These are phyloP conservation scores for Ophiostoma sp. DNA, from an alignment of 2,329 filamentous ascomycete species.

Conservation along the genomic window DNA sequence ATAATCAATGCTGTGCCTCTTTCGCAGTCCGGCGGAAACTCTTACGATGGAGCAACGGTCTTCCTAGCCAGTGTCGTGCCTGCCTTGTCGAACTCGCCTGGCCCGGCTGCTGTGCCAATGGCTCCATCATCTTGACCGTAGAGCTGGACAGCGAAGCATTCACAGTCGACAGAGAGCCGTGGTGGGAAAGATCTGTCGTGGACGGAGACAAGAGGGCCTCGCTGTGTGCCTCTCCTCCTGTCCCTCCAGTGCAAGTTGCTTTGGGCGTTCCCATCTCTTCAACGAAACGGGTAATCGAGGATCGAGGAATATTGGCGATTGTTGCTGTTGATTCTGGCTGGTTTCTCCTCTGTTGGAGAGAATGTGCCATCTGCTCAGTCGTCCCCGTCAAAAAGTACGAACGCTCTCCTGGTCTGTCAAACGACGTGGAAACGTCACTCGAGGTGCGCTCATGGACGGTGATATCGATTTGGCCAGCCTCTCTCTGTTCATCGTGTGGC, in stretches of 20 bases:
- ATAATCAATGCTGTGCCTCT: background rate
- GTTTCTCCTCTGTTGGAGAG: background rate
- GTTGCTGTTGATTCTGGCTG: background rate
- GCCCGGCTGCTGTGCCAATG: background rate
- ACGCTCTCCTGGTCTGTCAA: background rate
- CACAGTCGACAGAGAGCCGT: background rate
- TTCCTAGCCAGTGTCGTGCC: slow-evolving; percentile 16
- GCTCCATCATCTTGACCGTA: slow-evolving; percentile 35
- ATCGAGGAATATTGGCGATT: background rate
- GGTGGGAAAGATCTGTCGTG: background rate
- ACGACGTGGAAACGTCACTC: background rate
- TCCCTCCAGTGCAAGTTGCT: too few species aligned
- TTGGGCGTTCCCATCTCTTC: background rate
- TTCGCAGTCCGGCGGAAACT: background rate
- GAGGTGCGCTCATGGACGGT: background rate
- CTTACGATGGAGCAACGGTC: slow-evolving; percentile 13
- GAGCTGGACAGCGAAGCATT: background rate
- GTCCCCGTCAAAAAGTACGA: background rate
- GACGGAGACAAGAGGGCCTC: background rate
- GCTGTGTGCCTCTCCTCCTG: background rate
- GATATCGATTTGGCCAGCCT: background rate
- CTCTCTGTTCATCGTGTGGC: too few species aligned
- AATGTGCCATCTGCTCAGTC: background rate
- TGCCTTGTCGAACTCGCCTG: background rate
- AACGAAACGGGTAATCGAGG: background rate